A percentile compares a stretch with the other conserved stretches of the same genome.
Conservation (phyloP, 495 filamentous ascomycete genomes). For the Penicillium lagena region DNA sequence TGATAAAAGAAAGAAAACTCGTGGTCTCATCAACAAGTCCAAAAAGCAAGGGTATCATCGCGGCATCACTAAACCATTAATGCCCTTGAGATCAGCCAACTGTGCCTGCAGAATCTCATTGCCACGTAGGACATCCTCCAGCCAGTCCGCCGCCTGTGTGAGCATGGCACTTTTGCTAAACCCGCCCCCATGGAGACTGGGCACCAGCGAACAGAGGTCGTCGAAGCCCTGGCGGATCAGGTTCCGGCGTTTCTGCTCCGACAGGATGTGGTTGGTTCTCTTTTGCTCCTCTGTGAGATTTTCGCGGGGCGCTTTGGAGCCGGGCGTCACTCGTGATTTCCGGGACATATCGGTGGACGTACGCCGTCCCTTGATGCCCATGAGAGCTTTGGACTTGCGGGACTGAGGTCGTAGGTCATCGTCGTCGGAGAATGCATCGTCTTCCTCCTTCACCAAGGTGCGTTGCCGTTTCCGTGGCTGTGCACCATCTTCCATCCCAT, state of each 20-base stretch:
- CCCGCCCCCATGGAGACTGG: conserved; percentile 58
- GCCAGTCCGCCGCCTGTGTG: conserved; percentile 61
- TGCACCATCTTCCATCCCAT: conserved; percentile 16
- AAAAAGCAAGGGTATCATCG: conserved; percentile 15
- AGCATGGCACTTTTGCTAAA: conserved; percentile 78
- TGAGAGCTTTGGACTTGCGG: conserved; percentile 42
- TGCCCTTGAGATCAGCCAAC: conserved; percentile 37
- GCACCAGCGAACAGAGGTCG: conserved; percentile 64
- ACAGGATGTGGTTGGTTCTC: conserved; percentile 79
- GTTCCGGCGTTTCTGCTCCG: conserved; percentile 79
- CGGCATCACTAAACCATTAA: conserved; percentile 39
- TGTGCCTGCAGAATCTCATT: conserved; percentile 50
- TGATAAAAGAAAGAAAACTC: conserved; percentile 6
- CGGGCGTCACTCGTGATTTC: conserved; percentile 23
- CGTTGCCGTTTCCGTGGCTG: conserved; percentile 32
- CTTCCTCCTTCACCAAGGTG: conserved; percentile 25
- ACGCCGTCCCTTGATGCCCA: conserved; percentile 20
- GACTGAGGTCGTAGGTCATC: conserved; percentile 35
- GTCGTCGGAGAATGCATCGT: conserved; percentile 31
- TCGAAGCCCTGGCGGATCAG: conserved; percentile 74
- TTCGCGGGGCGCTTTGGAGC: conserved; percentile 53
- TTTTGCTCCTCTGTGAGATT: conserved; percentile 83
- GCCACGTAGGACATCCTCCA: conserved; percentile 63
- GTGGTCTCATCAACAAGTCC: conserved; percentile 12
- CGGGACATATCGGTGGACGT: conserved; percentile 24